These are phyloP conservation scores for Vanilla planifolia DNA, from an alignment of 106 monocot genomes.

Conservation along the genomic window DNA sequence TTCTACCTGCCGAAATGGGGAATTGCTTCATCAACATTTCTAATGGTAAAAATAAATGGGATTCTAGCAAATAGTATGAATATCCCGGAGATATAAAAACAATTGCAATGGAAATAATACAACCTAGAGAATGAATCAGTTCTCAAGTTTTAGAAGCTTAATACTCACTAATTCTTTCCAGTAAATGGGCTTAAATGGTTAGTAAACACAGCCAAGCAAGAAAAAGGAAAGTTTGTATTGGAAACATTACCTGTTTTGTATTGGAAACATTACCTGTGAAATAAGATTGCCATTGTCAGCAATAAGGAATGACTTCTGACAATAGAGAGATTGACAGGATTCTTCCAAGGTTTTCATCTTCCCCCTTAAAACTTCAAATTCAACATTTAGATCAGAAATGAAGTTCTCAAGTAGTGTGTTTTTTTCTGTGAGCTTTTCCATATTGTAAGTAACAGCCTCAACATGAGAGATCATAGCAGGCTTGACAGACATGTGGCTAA, in stretches of 20 bases:
- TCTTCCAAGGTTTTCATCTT: conserved; percentile 23
- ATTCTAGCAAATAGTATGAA: too few relatives aligned
- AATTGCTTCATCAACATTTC: not conserved
- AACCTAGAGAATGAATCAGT: too few relatives aligned
- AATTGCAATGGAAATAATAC: too few relatives aligned
- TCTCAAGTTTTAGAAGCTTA: not conserved
- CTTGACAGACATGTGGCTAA: conserved; percentile 16
- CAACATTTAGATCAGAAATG: conserved; percentile 23
- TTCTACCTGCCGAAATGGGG: conserved; percentile 17
- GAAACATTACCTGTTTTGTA: conserved; percentile 21
- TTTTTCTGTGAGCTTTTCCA: conserved; percentile 22
- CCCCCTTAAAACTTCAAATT: conserved; percentile 14
- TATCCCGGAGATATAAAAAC: too few relatives aligned
- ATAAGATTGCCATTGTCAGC: conserved; percentile 25
- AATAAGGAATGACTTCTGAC: conserved; percentile 22
- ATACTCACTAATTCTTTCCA: not conserved
- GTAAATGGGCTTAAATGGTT: not conserved
- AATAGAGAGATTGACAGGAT: conserved; percentile 12
- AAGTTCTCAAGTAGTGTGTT: conserved; percentile 20
- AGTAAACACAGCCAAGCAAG: not conserved
- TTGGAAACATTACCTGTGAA: conserved; percentile 21
- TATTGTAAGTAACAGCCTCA: conserved; percentile 13
- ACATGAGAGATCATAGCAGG: conserved; percentile 18
- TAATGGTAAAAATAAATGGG: too few relatives aligned
- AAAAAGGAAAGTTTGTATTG: not conserved